Conservation (phyloP, 164 flowering plant species). For the Umbellularia californica region DNA sequence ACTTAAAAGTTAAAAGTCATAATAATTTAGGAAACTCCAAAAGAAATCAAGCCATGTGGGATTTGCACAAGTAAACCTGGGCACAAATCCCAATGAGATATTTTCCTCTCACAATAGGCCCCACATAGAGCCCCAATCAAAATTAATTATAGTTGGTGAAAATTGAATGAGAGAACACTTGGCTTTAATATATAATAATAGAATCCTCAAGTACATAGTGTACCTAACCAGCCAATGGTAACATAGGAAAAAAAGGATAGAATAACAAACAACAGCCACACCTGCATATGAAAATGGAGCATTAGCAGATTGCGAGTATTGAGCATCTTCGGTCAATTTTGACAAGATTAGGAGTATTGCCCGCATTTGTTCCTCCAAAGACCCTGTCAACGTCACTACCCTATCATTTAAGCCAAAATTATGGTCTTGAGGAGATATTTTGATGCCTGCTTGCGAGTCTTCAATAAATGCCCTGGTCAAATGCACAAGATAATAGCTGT, state of each 20-base stretch:
- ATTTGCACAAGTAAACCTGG: no score
- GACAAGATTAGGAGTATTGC: slow-evolving; percentile 70
- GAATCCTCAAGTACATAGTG: neutral
- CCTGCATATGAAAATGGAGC: slow-evolving; percentile 90
- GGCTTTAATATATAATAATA: no score
- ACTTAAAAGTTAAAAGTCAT: no score
- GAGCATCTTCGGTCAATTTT: slow-evolving; percentile 75
- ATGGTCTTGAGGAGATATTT: slow-evolving; percentile 87
- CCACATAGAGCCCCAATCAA: no score
- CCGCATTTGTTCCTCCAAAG: slow-evolving; percentile 76
- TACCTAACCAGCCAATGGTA: neutral
- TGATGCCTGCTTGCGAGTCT: slow-evolving; percentile 86
- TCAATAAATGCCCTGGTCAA: slow-evolving; percentile 87
- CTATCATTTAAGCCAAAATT: slow-evolving; percentile 78
- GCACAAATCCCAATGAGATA: no score
- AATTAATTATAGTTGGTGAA: no score
- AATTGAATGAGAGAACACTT: no score
- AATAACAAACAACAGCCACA: slow-evolving; percentile 10
- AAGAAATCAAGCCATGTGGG: no score
- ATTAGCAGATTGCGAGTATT: slow-evolving; percentile 64
- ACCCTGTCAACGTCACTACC: slow-evolving; percentile 77
- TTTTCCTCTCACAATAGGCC: no score
- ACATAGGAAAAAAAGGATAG: neutral
- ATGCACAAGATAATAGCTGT: neutral
- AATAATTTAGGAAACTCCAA: no score